Base-by-base conservation (phyloP, 176 grass and related monocot genomes). In the Avena insularis region DNA sequence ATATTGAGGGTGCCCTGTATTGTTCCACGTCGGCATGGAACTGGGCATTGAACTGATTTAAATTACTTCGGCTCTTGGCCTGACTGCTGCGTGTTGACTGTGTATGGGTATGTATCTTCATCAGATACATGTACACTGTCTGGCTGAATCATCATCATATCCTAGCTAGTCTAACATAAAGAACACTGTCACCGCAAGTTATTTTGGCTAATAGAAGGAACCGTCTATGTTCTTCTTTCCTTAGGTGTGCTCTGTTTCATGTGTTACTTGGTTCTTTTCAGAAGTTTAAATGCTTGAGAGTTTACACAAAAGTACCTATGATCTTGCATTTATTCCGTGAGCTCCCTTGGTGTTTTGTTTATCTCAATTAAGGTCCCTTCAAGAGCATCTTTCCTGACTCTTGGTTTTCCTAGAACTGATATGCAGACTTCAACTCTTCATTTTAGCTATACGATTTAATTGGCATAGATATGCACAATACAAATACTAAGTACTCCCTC, bases 371-470 rank as follows among this genome's bases (percentile, higher is more conserved):
- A 77, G 77, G 8, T 8, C 0, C 35, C 35, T 65, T 89, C 21
- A 49, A 5, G 5, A 5, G 60, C 38, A 54, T 46, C 73, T 20
- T 12, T 47, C 61, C 13, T 50, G 29, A 11, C 15, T 71, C 2
- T 33, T 13, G 19, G 54, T 70, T 82, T 79, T 63, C 57, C n/a
- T 46, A 38, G n/a, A 82, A 38, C 46, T 80, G 35, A 53, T 48
- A 56, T 54, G 51, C 48, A 69, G 8, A n/a, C 46, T 51, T 64
- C 8, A 48, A 67, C 25, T 51, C 62, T 20, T 84, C 36, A 27
- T 74, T 71, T 78, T 78, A 11, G 14, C 81, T 63, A 4, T 62
- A 71, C 0, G 9, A 36, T 82, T 33, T 10, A 16, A 51, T 71
- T 54, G 29, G 5, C 27, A 77, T 57, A 13, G 29, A 23, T 59